A percentile compares a stretch with the other conserved stretches of the same genome.
These are phyloP conservation scores for Symmetrospora coprosmae DNA, from an alignment of 768 basidiomycete species.

Conservation along the genomic window DNA sequence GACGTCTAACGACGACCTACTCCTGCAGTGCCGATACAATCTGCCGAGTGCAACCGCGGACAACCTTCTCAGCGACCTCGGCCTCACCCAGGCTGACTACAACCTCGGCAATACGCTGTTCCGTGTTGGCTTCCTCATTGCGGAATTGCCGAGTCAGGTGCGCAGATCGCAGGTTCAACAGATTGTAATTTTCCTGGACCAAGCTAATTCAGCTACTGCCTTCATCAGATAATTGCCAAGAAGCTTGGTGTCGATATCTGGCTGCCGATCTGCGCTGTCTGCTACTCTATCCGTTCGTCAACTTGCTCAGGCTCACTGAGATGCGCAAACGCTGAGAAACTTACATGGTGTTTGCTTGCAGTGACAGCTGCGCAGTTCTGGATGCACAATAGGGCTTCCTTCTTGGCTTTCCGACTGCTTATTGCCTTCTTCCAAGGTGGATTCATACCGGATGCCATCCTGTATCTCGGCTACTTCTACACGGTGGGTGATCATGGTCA, in stretches of 20 bases:
- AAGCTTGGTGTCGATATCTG: constrained; percentile 35
- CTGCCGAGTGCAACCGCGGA: constrained; percentile 29
- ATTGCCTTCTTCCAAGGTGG: constrained; percentile 37
- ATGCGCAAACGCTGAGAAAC: too few species aligned
- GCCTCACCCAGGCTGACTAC: constrained; percentile 36
- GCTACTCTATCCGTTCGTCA: constrained; percentile 5
- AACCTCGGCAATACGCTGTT: constrained; percentile 36
- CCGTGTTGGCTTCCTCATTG: constrained; percentile 25
- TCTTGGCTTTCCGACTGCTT: constrained; percentile 32
- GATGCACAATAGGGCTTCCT: constrained; percentile 30
- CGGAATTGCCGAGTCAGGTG: constrained; percentile 17
- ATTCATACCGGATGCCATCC: constrained; percentile 28
- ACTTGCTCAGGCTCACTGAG: constrained; percentile 15
- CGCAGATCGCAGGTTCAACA: not conserved
- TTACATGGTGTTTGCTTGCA: not conserved
- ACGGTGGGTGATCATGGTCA: not conserved
- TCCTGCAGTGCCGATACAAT: not conserved
- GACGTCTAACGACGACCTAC: not conserved
- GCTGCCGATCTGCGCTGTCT: constrained; percentile 30
- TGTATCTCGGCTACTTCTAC: constrained; percentile 26
- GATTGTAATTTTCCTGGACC: not conserved
- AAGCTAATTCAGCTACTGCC: constrained; percentile 33
- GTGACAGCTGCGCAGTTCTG: constrained; percentile 33
- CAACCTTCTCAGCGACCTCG: constrained; percentile 35
- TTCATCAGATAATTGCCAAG: constrained; percentile 34